These are phyloP conservation scores for Draba incana DNA, from an alignment of 345 rosid genomes.

Conservation along the genomic window DNA sequence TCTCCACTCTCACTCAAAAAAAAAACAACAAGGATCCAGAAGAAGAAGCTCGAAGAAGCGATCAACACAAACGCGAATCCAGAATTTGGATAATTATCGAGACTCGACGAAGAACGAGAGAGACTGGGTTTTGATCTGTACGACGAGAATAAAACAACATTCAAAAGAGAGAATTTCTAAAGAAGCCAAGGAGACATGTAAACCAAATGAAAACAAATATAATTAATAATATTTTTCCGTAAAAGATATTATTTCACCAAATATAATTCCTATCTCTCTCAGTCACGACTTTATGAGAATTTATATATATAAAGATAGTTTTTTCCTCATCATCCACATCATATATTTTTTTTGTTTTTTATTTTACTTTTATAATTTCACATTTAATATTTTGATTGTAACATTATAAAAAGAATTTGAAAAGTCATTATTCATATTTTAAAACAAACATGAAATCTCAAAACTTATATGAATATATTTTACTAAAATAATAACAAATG, in stretches of 20 bases:
- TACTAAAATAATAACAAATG: no score
- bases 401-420: no score
- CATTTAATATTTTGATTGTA: no score
- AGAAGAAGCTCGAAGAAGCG: conserved; percentile 13
- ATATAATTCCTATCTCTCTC: neutral
- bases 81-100: neutral
- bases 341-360: no score
- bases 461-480: no score
- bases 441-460: no score
- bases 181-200: conserved; percentile 37
- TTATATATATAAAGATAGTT: no score
- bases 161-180: conserved; percentile 29
- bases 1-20: conserved; percentile 20
- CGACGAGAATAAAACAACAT: conserved; percentile 30
- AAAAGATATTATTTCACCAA: conserved; percentile 3
- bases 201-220: conserved; percentile 20
- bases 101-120: conserved; percentile 2
- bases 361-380: no score
- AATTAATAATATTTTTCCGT: neutral
- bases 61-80: conserved; percentile 1
- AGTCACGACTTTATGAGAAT: conserved; percentile 35
- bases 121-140: conserved; percentile 23
- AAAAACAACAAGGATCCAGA: conserved; percentile 10
- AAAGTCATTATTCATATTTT: no score
- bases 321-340: no score